These are phyloP conservation scores for Nakazawaea ishiwadae DNA, from an alignment of 805 yeast genomes.

Conservation along the genomic window DNA sequence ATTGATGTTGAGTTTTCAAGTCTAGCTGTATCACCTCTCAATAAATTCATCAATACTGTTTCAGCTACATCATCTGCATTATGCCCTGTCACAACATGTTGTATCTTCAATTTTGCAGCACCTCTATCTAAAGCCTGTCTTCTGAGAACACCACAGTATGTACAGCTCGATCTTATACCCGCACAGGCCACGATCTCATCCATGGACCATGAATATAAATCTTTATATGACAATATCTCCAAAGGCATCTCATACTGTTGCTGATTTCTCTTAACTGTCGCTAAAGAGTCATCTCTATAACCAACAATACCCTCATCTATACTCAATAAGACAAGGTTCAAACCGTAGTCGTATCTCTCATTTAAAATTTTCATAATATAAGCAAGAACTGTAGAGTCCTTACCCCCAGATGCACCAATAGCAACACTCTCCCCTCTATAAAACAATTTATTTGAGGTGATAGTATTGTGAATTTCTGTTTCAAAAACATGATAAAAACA, in stretches of 20 bases:
- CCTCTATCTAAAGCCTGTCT: slow-evolving; percentile 97
- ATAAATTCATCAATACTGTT: slow-evolving; percentile 88
- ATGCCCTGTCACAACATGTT: slow-evolving; percentile 96
- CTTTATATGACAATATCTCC: slow-evolving; percentile 67
- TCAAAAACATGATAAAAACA: slow-evolving; percentile 92
- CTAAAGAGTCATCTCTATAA: slow-evolving; percentile 93
- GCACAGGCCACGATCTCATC: slow-evolving; percentile 95
- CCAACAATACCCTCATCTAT: slow-evolving; percentile 98
- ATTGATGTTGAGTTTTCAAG: slow-evolving; percentile 84
- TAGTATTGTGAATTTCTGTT: slow-evolving; percentile 92
- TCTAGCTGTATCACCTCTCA: slow-evolving; percentile 95
- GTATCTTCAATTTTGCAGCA: slow-evolving; percentile 77
- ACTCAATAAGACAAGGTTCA: slow-evolving; percentile 76
- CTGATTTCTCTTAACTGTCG: slow-evolving; percentile 93
- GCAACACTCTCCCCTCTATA: slow-evolving; percentile 83
- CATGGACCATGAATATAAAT: slow-evolving; percentile 96
- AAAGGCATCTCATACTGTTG: slow-evolving; percentile 49
- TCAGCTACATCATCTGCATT: slow-evolving; percentile 99
- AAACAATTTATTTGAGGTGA: slow-evolving; percentile 63
- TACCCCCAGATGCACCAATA: slow-evolving; percentile 98
- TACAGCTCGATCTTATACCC: slow-evolving; percentile 90
- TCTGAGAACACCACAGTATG: slow-evolving; percentile 96
- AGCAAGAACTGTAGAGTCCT: slow-evolving; percentile 94
- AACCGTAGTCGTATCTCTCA: slow-evolving; percentile 83
- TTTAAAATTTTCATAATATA: slow-evolving; percentile 81